Evolutionary conservation across 768 basidiomycete species (phyloP), one percentile per base, ranked within the genome.

Genomic region (Mycena indigotica): DNA sequence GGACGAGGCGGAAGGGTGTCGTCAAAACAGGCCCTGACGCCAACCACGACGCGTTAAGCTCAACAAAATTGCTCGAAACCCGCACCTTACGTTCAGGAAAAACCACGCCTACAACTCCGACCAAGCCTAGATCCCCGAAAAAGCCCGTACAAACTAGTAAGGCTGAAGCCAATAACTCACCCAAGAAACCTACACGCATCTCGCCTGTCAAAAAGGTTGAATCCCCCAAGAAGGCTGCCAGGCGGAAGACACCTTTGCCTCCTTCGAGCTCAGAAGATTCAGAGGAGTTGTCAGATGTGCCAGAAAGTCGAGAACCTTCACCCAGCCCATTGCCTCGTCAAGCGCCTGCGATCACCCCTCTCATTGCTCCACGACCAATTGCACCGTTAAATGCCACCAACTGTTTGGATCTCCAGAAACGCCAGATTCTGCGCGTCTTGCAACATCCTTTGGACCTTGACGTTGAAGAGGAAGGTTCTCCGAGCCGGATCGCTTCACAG

Each of bases 401-500:
- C 23, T 84, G 74, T 60, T 69, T 90, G 16, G 68, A 77, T 30
- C 74, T 74, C 2, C 89, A 89, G 67, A 89, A 87, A 67, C 77
- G 76, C 40, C 80, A 56, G 68, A 55, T 67, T 40, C 54, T 67
- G 51, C 26, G 60, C 17, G 61, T 64, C 23, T 65, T 68, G 1
- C 63, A 65, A 8, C 29, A 71, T 16, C 69, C 67, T 10, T 63
- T 61, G 4, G 58, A 54, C 13, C 65, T 73, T 8, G 64, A 62
- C 15, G 58, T 51, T n/a, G 71, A 70, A 28, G 72, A 74, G 10
- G 74, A 76, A 23, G 72, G 66, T 10, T 70, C 78, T 2, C 78
- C 84, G 4, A 87, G 90, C 65, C 69, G 62, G 2, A 66, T 74
- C 17, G 86, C 89, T 0, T 72, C 78, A 25, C 66, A 81, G 29